These are phyloP conservation scores for Trichoderma simmonsii DNA, from an alignment of 2,329 filamentous ascomycete genomes.

Conservation along the genomic window DNA sequence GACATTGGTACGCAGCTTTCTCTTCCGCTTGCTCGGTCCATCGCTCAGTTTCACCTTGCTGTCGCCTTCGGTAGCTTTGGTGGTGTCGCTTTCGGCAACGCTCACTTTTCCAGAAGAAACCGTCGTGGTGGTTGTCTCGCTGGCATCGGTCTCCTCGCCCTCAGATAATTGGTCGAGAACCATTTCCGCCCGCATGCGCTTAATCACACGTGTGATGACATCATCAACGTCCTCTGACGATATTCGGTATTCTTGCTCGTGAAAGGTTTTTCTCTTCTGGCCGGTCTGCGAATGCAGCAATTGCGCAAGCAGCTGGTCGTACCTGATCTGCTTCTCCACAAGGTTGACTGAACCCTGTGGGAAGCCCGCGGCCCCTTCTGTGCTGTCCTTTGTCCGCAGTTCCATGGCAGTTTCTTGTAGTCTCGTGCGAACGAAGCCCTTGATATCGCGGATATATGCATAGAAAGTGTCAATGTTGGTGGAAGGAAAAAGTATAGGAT, in stretches of 20 bases:
- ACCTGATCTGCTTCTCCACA: conserved; percentile 49
- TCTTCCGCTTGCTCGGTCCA: conserved; percentile 46
- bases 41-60: conserved; percentile 46
- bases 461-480: conserved; percentile 67
- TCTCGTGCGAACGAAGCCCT: conserved; percentile 69
- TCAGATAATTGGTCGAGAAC: conserved; percentile 55
- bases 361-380: conserved; percentile 47
- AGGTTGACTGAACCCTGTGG: conserved; percentile 47
- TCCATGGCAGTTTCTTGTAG: conserved; percentile 64
- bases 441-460: conserved; percentile 74
- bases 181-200: conserved; percentile 61
- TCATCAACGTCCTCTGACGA: conserved; percentile 47
- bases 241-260: conserved; percentile 51
- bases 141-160: conserved; percentile 40
- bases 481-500: conserved; percentile 66
- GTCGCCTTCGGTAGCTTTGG: conserved; percentile 30
- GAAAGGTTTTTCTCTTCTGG: conserved; percentile 49
- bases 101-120: conserved; percentile 31
- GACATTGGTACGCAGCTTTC: conserved; percentile 50
- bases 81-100: conserved; percentile 28
- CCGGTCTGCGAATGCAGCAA: conserved; percentile 40
- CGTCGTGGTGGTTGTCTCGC: conserved; percentile 28
- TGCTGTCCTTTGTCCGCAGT: conserved; percentile 55
- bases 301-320: conserved; percentile 53
- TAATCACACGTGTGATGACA: conserved; percentile 55